Evolutionary conservation across 2,329 filamentous ascomycete species (phyloP), one percentile per base, ranked within the genome.

Genomic region (Beauveria bassiana): DNA sequence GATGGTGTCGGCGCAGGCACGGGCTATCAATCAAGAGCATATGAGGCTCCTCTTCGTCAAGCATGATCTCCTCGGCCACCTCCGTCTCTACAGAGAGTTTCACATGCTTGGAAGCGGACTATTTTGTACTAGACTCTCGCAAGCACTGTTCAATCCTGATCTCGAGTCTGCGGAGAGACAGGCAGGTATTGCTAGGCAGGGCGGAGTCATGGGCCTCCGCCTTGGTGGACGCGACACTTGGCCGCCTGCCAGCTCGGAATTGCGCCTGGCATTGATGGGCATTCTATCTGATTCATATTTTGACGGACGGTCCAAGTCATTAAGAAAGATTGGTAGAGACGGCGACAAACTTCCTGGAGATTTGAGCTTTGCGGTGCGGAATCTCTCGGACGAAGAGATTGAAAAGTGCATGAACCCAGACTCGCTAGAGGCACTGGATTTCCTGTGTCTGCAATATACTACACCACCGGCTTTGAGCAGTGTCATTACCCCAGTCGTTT

Each of bases 191-290:
- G 84, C 89, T 50, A 82, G 86, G 9, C 84, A 84, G 51, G 87
- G 90, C 54, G 83, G 86, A 62, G 77, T 84, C 16, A 93, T 96
- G 80, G 93, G 95, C 1, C 79, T 98, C 46, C 88, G 92, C 46
- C 79, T 98, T 0, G 89, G 89, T n/a, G 85, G 84, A 2, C 84
- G 91, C 68, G 86, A 90, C 61, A 90, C 82, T 38, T 98, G 95
- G 95, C 95, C 95, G 28, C 95, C 95, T 5, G 92, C 92, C 26
- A 96, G 90, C 72, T 97, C 93, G 0, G 95, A 98, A 72, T 77
- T 99, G n/a, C 86, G 92, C 10, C 80, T 98, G 5, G 91, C 91
- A 0, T 79, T 99, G 20, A 96, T 93, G 82, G 92, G 91, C 0
- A 83, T 98, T 1, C 77, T 98, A 7, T 82, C 83, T 2, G 93